Evolutionary conservation across 164 flowering plant genomes (phyloP).

Genomic region (Annona cherimola): DNA sequence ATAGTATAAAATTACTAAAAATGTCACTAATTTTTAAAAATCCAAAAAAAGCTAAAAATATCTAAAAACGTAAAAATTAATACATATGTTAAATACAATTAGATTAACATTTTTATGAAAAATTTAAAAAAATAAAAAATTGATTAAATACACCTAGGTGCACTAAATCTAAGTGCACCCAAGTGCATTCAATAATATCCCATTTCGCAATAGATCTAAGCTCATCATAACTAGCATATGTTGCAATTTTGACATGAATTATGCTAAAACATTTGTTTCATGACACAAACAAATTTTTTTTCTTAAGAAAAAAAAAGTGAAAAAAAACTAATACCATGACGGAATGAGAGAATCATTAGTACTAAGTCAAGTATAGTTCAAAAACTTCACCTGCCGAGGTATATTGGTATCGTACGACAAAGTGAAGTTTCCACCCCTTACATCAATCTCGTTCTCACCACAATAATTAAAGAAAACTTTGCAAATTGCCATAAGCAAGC

Average conservation of each 20-base stretch:
- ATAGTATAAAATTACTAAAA: too few relatives aligned
- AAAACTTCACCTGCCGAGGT: slow-evolving; percentile 75
- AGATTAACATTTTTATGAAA: too few relatives aligned
- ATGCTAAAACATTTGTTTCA: neutral
- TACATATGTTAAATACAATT: too few relatives aligned
- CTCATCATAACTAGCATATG: neutral
- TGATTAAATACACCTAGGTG: too few relatives aligned
- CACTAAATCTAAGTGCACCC: too few relatives aligned
- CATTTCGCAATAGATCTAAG: neutral
- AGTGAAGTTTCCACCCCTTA: slow-evolving; percentile 59
- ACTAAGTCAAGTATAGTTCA: neutral
- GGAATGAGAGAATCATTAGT: neutral
- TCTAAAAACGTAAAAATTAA: too few relatives aligned
- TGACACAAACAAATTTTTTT: too few relatives aligned
- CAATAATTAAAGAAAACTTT: slow-evolving; percentile 69
- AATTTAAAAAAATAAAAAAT: too few relatives aligned
- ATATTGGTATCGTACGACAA: slow-evolving; percentile 90
- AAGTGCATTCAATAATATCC: too few relatives aligned
- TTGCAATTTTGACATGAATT: neutral
- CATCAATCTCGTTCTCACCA: slow-evolving; percentile 51
- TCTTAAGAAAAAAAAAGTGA: neutral
- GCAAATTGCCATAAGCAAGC: slow-evolving; percentile 87
- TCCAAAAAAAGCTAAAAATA: too few relatives aligned
- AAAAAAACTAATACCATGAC: neutral
- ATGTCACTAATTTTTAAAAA: too few relatives aligned